Percentiles rank a stretch among this genome's conserved stretches.
These are phyloP conservation scores for Xylaria arbuscula DNA, from an alignment of 2,329 filamentous ascomycete genomes.

Conservation along the genomic window DNA sequence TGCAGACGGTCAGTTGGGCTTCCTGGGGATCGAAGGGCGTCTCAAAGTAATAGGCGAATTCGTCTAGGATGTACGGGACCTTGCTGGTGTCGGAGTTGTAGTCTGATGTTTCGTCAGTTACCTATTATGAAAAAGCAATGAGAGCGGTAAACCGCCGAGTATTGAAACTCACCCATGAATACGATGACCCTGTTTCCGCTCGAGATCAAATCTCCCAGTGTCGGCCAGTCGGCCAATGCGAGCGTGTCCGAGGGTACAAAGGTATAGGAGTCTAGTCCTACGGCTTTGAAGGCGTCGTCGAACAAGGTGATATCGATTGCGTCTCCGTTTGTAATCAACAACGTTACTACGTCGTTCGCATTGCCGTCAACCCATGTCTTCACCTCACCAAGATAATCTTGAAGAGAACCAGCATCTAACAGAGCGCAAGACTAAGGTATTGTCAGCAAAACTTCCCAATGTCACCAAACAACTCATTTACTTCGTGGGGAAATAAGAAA, in stretches of 20 bases:
- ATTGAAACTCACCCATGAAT: slow-evolving; percentile 69
- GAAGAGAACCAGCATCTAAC: slow-evolving; percentile 68
- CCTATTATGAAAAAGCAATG: not conserved
- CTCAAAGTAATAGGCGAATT: slow-evolving; percentile 77
- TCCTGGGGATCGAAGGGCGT: slow-evolving; percentile 74
- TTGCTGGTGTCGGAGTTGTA: slow-evolving; percentile 62
- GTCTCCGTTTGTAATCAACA: slow-evolving; percentile 73
- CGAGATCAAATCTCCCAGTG: slow-evolving; percentile 72
- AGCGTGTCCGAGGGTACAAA: slow-evolving; percentile 62
- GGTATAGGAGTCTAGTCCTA: slow-evolving; percentile 67
- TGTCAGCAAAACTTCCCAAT: slow-evolving; percentile 6
- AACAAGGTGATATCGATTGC: slow-evolving; percentile 66
- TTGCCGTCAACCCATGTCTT: slow-evolving; percentile 70
- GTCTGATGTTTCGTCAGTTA: slow-evolving; percentile 60
- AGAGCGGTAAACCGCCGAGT: not conserved
- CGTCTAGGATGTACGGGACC: slow-evolving; percentile 71
- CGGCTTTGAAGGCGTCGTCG: slow-evolving; percentile 63
- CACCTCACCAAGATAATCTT: slow-evolving; percentile 65
- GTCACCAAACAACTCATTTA: not conserved
- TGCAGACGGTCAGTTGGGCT: slow-evolving; percentile 71
- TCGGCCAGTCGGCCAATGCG: slow-evolving; percentile 72
- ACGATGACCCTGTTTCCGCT: slow-evolving; percentile 72
- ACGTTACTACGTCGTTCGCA: slow-evolving; percentile 69
- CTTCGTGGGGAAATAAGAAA: not conserved
- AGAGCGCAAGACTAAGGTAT: slow-evolving; percentile 59